Conservation (phyloP, 495 filamentous ascomycete genomes). For the Hypomontagnella submonticulosa region DNA sequence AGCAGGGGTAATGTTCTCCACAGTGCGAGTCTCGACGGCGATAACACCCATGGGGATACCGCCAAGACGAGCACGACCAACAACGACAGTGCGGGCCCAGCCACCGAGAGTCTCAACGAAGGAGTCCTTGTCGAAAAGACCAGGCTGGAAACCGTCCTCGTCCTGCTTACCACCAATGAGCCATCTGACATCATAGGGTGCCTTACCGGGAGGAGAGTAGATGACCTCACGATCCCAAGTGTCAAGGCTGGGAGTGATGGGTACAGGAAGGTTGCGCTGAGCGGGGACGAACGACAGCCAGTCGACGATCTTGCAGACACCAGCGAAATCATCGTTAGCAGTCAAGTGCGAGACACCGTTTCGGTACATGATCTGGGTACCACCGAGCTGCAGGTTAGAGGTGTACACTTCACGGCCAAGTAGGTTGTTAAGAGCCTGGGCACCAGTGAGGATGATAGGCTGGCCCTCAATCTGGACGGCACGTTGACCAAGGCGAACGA, state of each 20-base stretch:
- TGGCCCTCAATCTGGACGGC: slow-evolving; percentile 99
- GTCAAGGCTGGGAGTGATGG: slow-evolving; percentile 85
- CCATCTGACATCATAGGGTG: slow-evolving; percentile 92
- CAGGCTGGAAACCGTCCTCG: slow-evolving; percentile 83
- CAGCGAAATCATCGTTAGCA: slow-evolving; percentile 95
- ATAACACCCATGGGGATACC: slow-evolving; percentile 99
- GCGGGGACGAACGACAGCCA: slow-evolving; percentile 98
- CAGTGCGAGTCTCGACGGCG: slow-evolving; percentile 91
- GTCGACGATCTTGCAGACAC: slow-evolving; percentile 96
- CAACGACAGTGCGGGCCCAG: slow-evolving; percentile 96
- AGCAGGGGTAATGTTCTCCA: slow-evolving; percentile 97
- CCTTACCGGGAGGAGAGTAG: slow-evolving; percentile 86
- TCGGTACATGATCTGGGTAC: slow-evolving; percentile 99
- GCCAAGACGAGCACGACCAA: slow-evolving; percentile 94
- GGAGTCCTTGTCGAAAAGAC: slow-evolving; percentile 95
- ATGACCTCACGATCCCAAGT: slow-evolving; percentile 91
- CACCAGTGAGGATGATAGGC: slow-evolving; percentile 98
- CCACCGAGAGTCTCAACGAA: slow-evolving; percentile 97
- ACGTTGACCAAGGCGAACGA: slow-evolving; percentile 96
- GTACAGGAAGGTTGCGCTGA: slow-evolving; percentile 87
- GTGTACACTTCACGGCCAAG: slow-evolving; percentile 98
- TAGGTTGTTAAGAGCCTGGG: slow-evolving; percentile 96
- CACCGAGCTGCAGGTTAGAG: slow-evolving; percentile 97
- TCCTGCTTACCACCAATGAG: slow-evolving; percentile 92
- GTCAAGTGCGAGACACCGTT: slow-evolving; percentile 99